A percentile compares a stretch with the other conserved stretches of the same genome.
These are phyloP conservation scores for Poronia punctata DNA, from an alignment of 495 filamentous ascomycete genomes.

Conservation along the genomic window DNA sequence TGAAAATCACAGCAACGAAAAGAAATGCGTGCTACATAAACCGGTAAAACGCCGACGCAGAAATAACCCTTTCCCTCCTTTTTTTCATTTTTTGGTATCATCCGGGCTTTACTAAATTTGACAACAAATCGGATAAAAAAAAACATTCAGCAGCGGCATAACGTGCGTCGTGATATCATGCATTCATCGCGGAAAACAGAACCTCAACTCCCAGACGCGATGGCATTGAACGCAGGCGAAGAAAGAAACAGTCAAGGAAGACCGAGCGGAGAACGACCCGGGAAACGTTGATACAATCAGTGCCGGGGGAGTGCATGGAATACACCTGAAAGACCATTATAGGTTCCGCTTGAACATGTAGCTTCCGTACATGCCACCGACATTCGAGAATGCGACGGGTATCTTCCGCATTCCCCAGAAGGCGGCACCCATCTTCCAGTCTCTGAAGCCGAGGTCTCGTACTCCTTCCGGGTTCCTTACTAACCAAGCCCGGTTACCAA, in stretches of 20 bases:
- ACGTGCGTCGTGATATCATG: constrained; percentile 4
- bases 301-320: neutral
- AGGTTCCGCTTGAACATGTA: constrained; percentile 65
- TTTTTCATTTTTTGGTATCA: too few relatives aligned
- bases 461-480: constrained; percentile 47
- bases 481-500: constrained; percentile 58
- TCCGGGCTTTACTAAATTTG: too few relatives aligned
- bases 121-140: too few relatives aligned
- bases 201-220: too few relatives aligned
- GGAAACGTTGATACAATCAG: neutral
- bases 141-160: too few relatives aligned
- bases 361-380: constrained; percentile 79
- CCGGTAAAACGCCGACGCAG: too few relatives aligned
- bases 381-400: constrained; percentile 67
- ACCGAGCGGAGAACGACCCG: neutral
- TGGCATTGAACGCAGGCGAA: too few relatives aligned
- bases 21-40: too few relatives aligned
- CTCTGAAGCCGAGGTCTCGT: constrained; percentile 45
- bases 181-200: constrained; percentile 1
- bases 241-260: neutral
- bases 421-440: constrained; percentile 86
- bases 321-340: constrained; percentile 12
- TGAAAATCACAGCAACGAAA: too few relatives aligned
- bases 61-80: too few relatives aligned
- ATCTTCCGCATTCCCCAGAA: constrained; percentile 87